Conservation (phyloP, 768 basidiomycete species). For the Psilocybe cyanescens region DNA sequence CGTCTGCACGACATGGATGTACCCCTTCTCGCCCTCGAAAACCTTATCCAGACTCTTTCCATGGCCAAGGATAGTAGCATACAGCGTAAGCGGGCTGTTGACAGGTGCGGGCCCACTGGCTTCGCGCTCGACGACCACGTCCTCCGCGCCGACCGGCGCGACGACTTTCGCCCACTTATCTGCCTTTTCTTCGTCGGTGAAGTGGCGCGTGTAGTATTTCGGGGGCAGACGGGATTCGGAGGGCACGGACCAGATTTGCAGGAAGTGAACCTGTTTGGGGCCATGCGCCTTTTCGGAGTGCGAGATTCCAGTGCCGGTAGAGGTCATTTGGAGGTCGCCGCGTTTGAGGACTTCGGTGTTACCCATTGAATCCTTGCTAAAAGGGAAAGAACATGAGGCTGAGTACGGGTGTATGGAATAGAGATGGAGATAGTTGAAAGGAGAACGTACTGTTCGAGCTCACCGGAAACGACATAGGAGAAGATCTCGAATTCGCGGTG, state of each 20-base stretch:
- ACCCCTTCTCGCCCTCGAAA: conserved; percentile 65
- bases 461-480: conserved; percentile 80
- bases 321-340: conserved; percentile 91
- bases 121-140: conserved; percentile 66
- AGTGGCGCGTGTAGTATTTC: conserved; percentile 87
- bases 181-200: conserved; percentile 80
- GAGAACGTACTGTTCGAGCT: conserved; percentile 75
- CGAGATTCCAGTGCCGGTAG: conserved; percentile 88
- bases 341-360: conserved; percentile 89
- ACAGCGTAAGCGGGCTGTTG: conserved; percentile 68
- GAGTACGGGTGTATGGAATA: neutral
- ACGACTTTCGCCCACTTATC: conserved; percentile 73
- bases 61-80: conserved; percentile 72
- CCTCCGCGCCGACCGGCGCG: conserved; percentile 67
- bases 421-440: neutral
- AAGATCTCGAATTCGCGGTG: conserved; percentile 93
- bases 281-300: conserved; percentile 68
- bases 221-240: conserved; percentile 56
- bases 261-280: conserved; percentile 47
- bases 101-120: conserved; percentile 82
- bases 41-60: conserved; percentile 55
- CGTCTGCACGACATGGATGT: conserved; percentile 86
- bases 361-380: conserved; percentile 88
- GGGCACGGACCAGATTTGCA: conserved; percentile 57
- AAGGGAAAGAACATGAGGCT: neutral